Evolutionary conservation across 176 grass and related monocot genomes (phyloP).

Genomic region (Leersia perrieri): DNA sequence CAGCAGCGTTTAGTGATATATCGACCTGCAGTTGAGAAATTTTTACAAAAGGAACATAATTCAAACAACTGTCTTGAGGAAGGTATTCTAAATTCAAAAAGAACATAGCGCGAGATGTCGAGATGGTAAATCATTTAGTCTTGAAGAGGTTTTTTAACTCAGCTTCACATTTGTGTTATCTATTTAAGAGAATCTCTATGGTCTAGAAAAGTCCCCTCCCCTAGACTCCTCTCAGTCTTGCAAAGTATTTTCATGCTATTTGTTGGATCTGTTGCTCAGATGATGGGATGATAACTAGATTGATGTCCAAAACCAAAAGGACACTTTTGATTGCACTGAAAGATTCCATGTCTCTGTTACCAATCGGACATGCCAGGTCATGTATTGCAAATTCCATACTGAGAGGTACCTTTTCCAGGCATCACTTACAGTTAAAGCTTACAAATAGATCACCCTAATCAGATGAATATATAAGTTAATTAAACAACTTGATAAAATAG

Average conservation of each 20-base stretch:
- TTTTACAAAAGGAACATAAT: slow-evolving; percentile 42
- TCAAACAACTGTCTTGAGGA: background rate
- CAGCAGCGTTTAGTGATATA: slow-evolving; percentile 64
- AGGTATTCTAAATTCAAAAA: background rate
- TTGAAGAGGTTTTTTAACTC: background rate
- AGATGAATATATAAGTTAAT: slow-evolving; percentile 2
- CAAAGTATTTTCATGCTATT: background rate
- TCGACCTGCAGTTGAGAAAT: slow-evolving; percentile 57
- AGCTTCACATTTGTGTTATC: slow-evolving; percentile 2
- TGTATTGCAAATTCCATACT: background rate
- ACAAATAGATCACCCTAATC: background rate
- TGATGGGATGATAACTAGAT: slow-evolving; percentile 8
- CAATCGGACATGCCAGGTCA: background rate
- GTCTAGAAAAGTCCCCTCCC: background rate
- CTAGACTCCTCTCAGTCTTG: background rate
- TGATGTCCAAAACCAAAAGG: slow-evolving; percentile 11
- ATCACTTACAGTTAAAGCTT: slow-evolving; percentile 12
- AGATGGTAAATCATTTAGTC: background rate
- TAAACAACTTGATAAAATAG: background rate
- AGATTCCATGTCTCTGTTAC: slow-evolving; percentile 2
- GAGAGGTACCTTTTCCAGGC: background rate
- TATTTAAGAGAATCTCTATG: background rate
- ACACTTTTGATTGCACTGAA: slow-evolving; percentile 9
- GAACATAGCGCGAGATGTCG: background rate
- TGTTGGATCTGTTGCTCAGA: background rate